Percentiles rank a stretch among this genome's conserved stretches.
Conservation (phyloP, 2,329 filamentous ascomycete genomes). For the Beauveria bassiana region DNA sequence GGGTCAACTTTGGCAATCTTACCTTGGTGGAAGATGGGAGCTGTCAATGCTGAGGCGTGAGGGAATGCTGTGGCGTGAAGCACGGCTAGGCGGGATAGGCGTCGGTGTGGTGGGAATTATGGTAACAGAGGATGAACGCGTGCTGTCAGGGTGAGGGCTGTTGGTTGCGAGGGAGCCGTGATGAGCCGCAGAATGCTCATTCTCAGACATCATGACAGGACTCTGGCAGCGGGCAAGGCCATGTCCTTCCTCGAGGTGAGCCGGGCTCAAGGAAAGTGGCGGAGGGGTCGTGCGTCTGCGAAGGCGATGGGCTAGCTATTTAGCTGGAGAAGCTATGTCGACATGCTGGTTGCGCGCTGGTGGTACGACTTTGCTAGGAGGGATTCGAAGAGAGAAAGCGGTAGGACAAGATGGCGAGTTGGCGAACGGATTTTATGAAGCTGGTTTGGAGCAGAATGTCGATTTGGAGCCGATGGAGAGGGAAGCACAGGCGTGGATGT, state of each 20-base stretch:
- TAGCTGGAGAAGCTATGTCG: slow-evolving; percentile 2
- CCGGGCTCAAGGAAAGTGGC: slow-evolving; percentile 5
- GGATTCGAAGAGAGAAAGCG: background rate
- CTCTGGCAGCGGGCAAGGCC: slow-evolving; percentile 1
- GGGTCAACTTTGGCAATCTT: background rate
- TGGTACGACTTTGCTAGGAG: background rate
- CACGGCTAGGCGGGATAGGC: background rate
- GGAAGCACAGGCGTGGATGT: background rate
- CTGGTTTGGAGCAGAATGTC: background rate
- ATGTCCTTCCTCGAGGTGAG: slow-evolving; percentile 10
- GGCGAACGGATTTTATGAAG: background rate
- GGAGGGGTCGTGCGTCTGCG: slow-evolving; percentile 8
- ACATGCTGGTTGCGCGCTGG: slow-evolving; percentile 1
- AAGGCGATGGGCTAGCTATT: slow-evolving; percentile 6
- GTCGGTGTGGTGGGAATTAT: slow-evolving; percentile 3
- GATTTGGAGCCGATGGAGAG: background rate
- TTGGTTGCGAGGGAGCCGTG: background rate
- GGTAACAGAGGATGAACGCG: slow-evolving; percentile 5
- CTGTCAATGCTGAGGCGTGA: slow-evolving; percentile 11
- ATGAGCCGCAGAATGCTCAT: background rate
- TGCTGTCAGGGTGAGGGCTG: background rate
- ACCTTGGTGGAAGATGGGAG: slow-evolving; percentile 1
- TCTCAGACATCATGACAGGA: slow-evolving; percentile 7
- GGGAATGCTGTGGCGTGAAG: slow-evolving; percentile 6
- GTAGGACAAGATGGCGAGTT: background rate